phyloP scores from a whole-genome alignment of 78 protist species.

The Tieghemostelium lacteum region DNA sequence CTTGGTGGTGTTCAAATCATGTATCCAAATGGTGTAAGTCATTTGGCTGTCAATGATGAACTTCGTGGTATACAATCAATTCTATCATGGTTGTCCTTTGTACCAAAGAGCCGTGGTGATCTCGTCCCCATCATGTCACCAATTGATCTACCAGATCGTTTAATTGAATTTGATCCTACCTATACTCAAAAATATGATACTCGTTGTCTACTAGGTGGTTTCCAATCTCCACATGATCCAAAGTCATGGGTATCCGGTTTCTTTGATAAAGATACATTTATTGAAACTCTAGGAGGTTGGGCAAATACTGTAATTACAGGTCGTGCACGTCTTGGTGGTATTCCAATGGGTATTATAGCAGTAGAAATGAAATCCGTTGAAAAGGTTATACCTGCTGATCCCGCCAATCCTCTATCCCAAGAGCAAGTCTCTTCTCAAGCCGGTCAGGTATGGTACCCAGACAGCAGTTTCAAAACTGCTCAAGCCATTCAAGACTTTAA shows the following conservation, averaged over 20 bases:
- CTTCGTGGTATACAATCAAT: constrained; percentile 85
- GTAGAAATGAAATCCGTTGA: constrained; percentile 95
- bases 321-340: constrained; percentile 97
- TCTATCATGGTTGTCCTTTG: constrained; percentile 93
- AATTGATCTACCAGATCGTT: constrained; percentile 86
- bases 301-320: constrained; percentile 97
- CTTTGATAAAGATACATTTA: constrained; percentile 93
- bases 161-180: constrained; percentile 85
- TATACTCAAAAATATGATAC: constrained; percentile 89
- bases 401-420: constrained; percentile 93
- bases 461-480: constrained; percentile 97
- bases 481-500: constrained; percentile 95
- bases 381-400: constrained; percentile 94
- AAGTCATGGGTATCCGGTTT: constrained; percentile 89
- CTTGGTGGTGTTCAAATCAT: constrained; percentile 98
- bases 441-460: constrained; percentile 99
- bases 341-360: constrained; percentile 96
- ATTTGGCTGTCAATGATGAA: constrained; percentile 88
- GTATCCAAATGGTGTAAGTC: constrained; percentile 97
- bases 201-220: constrained; percentile 91
- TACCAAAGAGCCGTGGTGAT: constrained; percentile 84
- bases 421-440: constrained; percentile 89
- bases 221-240: constrained; percentile 5
- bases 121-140: constrained; percentile 74
- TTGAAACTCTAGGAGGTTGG: constrained; percentile 96